phyloP scores from a whole-genome alignment of 176 grass and related monocot species.

The sorghum (Sorghum bicolor) region DNA sequence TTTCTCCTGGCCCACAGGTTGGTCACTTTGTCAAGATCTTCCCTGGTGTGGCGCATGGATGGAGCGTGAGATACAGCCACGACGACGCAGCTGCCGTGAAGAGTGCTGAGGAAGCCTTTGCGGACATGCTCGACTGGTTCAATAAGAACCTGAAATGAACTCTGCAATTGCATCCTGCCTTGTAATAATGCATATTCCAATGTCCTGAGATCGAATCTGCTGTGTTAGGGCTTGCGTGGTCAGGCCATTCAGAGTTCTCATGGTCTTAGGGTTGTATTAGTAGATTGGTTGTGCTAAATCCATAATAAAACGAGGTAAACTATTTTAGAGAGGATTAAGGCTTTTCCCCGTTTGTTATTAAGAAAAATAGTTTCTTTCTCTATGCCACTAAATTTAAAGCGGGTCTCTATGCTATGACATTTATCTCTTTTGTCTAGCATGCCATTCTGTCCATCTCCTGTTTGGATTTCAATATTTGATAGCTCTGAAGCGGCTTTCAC shows the following conservation, averaged over 20 bases:
- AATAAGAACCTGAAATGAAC: constrained; percentile 47
- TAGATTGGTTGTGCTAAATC: background rate
- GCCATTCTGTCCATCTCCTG: too few species aligned
- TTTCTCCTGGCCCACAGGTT: constrained; percentile 30
- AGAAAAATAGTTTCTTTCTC: too few species aligned
- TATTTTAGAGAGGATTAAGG: too few species aligned
- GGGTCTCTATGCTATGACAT: too few species aligned
- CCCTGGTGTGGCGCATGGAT: constrained; percentile 67
- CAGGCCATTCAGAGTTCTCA: background rate
- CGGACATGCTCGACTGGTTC: constrained; percentile 59
- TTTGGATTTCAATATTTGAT: too few species aligned
- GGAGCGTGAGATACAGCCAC: constrained; percentile 50
- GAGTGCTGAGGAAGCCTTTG: constrained; percentile 51
- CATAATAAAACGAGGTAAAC: background rate
- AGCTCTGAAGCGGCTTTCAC: too few species aligned
- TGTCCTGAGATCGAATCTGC: background rate
- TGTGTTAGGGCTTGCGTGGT: background rate
- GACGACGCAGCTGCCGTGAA: constrained; percentile 45
- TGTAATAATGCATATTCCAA: background rate
- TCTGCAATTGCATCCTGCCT: background rate
- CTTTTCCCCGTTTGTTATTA: too few species aligned
- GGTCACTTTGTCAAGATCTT: constrained; percentile 61
- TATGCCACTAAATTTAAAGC: too few species aligned
- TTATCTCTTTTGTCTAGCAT: too few species aligned
- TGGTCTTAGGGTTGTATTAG: background rate